These are phyloP conservation scores for Viridothelium virens DNA, from an alignment of 495 filamentous ascomycete genomes.

Conservation along the genomic window DNA sequence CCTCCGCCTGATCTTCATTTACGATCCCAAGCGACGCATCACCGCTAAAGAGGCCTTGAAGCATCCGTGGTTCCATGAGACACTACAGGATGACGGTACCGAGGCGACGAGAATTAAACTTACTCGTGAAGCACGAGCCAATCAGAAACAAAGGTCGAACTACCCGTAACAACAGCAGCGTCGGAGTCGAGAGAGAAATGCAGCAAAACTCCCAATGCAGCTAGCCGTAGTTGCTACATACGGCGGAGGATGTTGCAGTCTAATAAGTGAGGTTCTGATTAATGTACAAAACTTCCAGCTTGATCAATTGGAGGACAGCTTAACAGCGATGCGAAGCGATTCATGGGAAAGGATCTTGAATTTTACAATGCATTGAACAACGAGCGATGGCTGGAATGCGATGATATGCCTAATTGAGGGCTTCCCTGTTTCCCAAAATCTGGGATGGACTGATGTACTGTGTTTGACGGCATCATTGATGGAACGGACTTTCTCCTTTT, in stretches of 20 bases:
- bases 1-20: slow-evolving; percentile 83
- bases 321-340: neutral
- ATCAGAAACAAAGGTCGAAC: neutral
- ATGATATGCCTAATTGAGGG: neutral
- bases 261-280: too few species aligned
- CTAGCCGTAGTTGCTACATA: too few species aligned
- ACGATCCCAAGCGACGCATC: slow-evolving; percentile 83
- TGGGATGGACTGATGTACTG: neutral
- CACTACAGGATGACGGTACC: slow-evolving; percentile 78
- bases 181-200: too few species aligned
- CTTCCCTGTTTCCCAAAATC: neutral
- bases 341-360: neutral
- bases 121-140: slow-evolving; percentile 7
- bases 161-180: neutral
- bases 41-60: slow-evolving; percentile 85
- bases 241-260: too few species aligned
- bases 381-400: neutral
- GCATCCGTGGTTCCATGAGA: slow-evolving; percentile 91
- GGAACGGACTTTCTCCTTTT: neutral
- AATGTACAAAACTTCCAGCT: neutral
- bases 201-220: too few species aligned
- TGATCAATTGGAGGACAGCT: neutral
- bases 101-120: slow-evolving; percentile 69
- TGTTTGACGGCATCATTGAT: slow-evolving; percentile 8
- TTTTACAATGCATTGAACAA: slow-evolving; percentile 2